These are phyloP conservation scores for Starmerella asiatica DNA, from an alignment of 805 yeast species.

Conservation along the genomic window DNA sequence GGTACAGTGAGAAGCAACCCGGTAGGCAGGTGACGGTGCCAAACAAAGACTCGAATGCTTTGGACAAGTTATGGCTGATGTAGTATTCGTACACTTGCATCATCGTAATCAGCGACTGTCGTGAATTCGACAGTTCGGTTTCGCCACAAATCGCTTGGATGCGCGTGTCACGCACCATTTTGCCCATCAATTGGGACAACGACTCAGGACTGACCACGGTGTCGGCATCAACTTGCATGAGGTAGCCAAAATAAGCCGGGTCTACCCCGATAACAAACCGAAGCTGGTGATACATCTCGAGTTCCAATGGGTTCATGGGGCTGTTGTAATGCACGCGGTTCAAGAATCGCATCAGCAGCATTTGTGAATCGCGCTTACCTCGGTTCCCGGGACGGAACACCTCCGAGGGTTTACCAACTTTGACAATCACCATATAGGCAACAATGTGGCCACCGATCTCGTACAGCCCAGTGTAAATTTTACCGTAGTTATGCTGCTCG, in stretches of 20 bases:
- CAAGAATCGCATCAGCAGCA: slow-evolving; percentile 46
- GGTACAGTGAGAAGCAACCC: slow-evolving; percentile 49
- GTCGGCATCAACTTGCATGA: slow-evolving; percentile 53
- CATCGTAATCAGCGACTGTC: slow-evolving; percentile 41
- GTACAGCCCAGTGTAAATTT: slow-evolving; percentile 46
- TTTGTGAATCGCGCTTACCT: slow-evolving; percentile 54
- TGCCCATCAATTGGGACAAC: slow-evolving; percentile 41
- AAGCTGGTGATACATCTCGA: slow-evolving; percentile 40
- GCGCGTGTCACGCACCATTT: slow-evolving; percentile 41
- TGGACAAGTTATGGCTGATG: slow-evolving; percentile 49
- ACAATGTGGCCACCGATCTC: slow-evolving; percentile 44
- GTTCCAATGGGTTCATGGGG: slow-evolving; percentile 47
- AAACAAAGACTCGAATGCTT: slow-evolving; percentile 48
- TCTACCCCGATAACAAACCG: slow-evolving; percentile 46
- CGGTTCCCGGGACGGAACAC: slow-evolving; percentile 47
- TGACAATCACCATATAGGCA: slow-evolving; percentile 43
- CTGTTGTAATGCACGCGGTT: slow-evolving; percentile 48
- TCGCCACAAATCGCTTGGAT: slow-evolving; percentile 53
- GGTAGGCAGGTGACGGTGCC: slow-evolving; percentile 56
- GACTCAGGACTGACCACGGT: slow-evolving; percentile 44
- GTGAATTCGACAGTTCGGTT: slow-evolving; percentile 43
- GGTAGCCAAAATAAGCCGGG: slow-evolving; percentile 42
- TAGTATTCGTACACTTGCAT: slow-evolving; percentile 53
- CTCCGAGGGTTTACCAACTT: slow-evolving; percentile 50
- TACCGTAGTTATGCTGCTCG: slow-evolving; percentile 52